phyloP scores from a whole-genome alignment of 805 yeast species.

The Suhomyces vadensis region DNA sequence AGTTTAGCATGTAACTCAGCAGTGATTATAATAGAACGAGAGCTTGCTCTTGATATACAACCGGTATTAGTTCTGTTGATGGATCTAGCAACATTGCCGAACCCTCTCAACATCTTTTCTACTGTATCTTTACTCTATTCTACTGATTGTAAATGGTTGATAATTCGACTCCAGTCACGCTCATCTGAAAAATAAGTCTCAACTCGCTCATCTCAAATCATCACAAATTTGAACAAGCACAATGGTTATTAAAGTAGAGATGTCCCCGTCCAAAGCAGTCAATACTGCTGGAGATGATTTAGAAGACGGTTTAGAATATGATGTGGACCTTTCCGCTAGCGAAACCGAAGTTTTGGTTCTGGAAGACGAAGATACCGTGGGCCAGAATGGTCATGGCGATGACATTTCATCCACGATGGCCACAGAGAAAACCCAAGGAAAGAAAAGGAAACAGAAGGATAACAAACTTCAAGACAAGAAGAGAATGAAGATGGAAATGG shows the following conservation, averaged over 20 bases:
- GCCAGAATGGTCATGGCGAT: conserved; percentile 8
- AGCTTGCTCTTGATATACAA: neutral
- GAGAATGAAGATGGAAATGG: conserved; percentile 65
- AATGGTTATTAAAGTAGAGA: conserved; percentile 1
- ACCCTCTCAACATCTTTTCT: neutral
- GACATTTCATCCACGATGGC: conserved; percentile 3
- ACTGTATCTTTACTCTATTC: too few relatives aligned
- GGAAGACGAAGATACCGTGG: conserved; percentile 23
- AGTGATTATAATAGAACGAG: conserved; percentile 21
- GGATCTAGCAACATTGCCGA: too few relatives aligned
- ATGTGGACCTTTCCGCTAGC: conserved; percentile 38
- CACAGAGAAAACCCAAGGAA: conserved; percentile 14
- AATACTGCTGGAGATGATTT: conserved; percentile 53
- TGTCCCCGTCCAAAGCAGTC: neutral
- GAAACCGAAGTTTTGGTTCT: conserved; percentile 16
- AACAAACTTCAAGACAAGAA: conserved; percentile 64
- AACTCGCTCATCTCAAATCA: neutral
- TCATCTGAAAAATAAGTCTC: neutral
- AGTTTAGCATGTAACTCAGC: conserved; percentile 15
- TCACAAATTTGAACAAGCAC: neutral
- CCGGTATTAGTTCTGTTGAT: too few relatives aligned
- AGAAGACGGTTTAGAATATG: conserved; percentile 75
- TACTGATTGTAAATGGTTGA: too few relatives aligned
- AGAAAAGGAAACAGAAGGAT: conserved; percentile 24
- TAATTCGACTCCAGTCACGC: neutral